Base-by-base conservation (phyloP, 2,329 filamentous ascomycete species). In the Davidsoniella neocaledoniae region DNA sequence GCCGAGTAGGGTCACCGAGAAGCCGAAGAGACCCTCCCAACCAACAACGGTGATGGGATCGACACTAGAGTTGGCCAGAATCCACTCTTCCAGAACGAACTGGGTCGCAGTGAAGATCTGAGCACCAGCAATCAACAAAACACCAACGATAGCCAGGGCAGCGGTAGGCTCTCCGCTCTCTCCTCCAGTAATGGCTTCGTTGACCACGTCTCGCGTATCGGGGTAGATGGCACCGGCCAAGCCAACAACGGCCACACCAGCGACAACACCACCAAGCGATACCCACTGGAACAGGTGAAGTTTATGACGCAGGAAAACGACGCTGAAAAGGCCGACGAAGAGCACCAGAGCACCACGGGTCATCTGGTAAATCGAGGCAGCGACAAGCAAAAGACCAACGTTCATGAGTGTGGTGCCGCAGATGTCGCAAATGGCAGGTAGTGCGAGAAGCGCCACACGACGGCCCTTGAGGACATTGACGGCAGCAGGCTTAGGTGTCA, bases 311-410 rank as follows among this genome's bases (percentile, higher is more conserved):
- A 98, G 70, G 64, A 98, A 96, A 10, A 94, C 59, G 25, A 98
- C 88, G 60, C 87, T 94, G 67, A 98, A 95, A 0, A 96, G 68
- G 0, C 91, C 91, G 17, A 98, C 91, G 58, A 98, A 98, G 5
- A 98, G 73, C 2, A 98, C 90, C 40, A 98, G 72, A 0, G 91
- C 91, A 7, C 91, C 91, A 53, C 91, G 74, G 1, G 90, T 96
- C 91, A 98, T 98, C 67, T 98, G 91, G 66, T 95, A 98, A 60
- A 98, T 95, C 54, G 86, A 93, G 1, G 91, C 86, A 10, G 86
- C 91, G 21, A 96, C 88, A 62, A 96, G 88, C 45, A 96, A 73
- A 56, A 98, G 72, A 3, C 91, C 91, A 4, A 86, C 84, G 61
- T 98, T 98, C 88, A 98, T 96, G 50, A 96, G 74, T 3, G 91